Conservation (phyloP, 2,329 filamentous ascomycete genomes). For the Trichoderma atroviride region DNA sequence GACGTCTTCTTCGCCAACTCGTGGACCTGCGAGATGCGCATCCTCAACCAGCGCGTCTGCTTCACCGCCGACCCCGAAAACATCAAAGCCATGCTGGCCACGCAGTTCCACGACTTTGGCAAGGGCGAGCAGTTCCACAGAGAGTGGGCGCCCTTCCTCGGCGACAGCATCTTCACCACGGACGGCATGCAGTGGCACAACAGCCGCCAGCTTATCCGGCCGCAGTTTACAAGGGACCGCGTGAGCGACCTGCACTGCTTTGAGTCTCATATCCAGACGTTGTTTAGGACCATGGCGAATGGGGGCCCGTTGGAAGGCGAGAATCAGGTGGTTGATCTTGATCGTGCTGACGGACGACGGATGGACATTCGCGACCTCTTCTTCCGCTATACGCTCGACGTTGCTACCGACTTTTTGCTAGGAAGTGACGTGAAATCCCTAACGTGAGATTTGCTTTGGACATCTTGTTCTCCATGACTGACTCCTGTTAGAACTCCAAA, state of each 20-base stretch:
- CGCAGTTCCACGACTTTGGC: constrained; percentile 81
- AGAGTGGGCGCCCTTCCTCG: constrained; percentile 76
- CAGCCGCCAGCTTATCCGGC: constrained; percentile 78
- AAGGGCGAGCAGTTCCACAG: constrained; percentile 75
- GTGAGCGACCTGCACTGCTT: constrained; percentile 81
- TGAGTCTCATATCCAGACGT: constrained; percentile 73
- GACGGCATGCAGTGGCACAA: constrained; percentile 79
- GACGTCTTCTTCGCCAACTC: constrained; percentile 48
- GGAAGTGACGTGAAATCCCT: constrained; percentile 71
- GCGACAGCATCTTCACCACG: constrained; percentile 75
- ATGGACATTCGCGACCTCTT: constrained; percentile 76
- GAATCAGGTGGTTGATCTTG: constrained; percentile 64
- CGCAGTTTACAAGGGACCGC: constrained; percentile 84
- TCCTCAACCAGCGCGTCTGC: constrained; percentile 62
- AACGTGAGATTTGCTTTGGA: constrained; percentile 42
- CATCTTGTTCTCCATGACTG: neutral
- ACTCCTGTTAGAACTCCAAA: constrained; percentile 51
- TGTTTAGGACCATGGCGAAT: constrained; percentile 70
- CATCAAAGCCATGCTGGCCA: constrained; percentile 83
- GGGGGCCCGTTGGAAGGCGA: constrained; percentile 60
- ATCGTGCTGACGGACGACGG: constrained; percentile 61
- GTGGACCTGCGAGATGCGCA: constrained; percentile 63
- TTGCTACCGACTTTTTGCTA: constrained; percentile 83
- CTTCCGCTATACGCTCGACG: constrained; percentile 83
- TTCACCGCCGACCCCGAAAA: constrained; percentile 86